Evolutionary conservation across 129 eudicot genomes (phyloP), one percentile per base, ranked within the genome.

Genomic region (Flaveria sonorensis): DNA sequence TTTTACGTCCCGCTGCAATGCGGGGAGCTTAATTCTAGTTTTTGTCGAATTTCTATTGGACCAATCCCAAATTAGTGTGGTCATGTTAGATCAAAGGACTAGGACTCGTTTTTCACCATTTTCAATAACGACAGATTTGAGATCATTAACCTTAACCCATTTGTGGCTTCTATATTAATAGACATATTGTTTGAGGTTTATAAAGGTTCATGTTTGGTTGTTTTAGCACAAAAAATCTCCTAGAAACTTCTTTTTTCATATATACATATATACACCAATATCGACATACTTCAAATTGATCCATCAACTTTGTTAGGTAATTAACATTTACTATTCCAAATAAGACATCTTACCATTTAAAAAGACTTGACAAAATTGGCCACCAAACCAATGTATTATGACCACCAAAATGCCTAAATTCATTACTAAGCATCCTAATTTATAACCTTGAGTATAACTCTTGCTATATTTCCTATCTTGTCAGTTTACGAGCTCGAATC

Each of bases 281-380:
- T 12, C 26, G 45, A 1, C 43, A 28, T 26, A 62, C 63, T 56
- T 56, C 63, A 56, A 7, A 53, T 18, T 26, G 68, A 28, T 26
- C 76, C 40, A 53, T 42, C 70, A 57, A 3, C 70, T 77, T n/a
- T 23, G 81, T 68, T 78, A 43, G 63, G 76, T 64, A 64, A 72
- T 60, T 79, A 60, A 32, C 57, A 60, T 72, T 50, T 72, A 69
- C 80, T 60, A 60, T 81, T 64, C 59, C 60, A 85, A 77, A 55
- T 10, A 11, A 81, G 88, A 85, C 85, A 85, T 77, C 81, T 68
- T 36, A 85, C 88, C 88, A 57, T 60, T 72, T 39, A 15, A 66
- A 70, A 63, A 39, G 73, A 52, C 83, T 51, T 77, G 71, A 84
- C 78, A 77, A 50, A 72, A 79, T 77, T 74, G 68, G 24, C 63